Percentiles rank a stretch among this genome's conserved stretches.
These are phyloP conservation scores for Picea mariana DNA, from an alignment of 83 land plant species.

Conservation along the genomic window DNA sequence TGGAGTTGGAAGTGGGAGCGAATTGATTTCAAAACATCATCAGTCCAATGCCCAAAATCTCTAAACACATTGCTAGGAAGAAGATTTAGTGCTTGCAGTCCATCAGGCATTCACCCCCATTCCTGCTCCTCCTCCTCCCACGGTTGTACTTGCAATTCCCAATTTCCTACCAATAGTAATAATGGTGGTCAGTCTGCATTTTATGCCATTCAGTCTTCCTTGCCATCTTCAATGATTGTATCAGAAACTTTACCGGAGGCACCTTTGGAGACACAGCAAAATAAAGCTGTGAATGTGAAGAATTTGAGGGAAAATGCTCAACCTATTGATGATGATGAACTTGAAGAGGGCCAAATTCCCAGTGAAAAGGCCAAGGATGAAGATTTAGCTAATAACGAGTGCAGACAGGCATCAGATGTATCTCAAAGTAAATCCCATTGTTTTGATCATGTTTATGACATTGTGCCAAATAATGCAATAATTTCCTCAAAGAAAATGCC, in stretches of 20 bases:
- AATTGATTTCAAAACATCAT: slow-evolving; percentile 11
- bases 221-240: not conserved
- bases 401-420: not conserved
- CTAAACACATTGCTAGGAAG: slow-evolving; percentile 2
- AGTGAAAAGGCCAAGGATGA: not conserved
- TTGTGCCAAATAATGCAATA: not conserved
- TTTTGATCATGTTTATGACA: not conserved
- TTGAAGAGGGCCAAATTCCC: slow-evolving; percentile 5
- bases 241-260: too few species aligned
- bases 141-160: not conserved
- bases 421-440: not conserved
- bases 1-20: not conserved
- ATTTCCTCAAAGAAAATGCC: not conserved
- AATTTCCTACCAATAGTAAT: too few species aligned
- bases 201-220: not conserved
- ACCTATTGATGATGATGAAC: not conserved
- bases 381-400: not conserved
- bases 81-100: slow-evolving; percentile 8
- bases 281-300: not conserved
- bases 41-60: not conserved
- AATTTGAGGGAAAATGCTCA: not conserved
- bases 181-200: too few species aligned
- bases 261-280: not conserved
- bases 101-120: not conserved
- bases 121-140: not conserved